Evolutionary conservation across 257 asterid genomes (phyloP), one percentile per base, ranked within the genome.

Genomic region (Jacaranda mimosifolia): DNA sequence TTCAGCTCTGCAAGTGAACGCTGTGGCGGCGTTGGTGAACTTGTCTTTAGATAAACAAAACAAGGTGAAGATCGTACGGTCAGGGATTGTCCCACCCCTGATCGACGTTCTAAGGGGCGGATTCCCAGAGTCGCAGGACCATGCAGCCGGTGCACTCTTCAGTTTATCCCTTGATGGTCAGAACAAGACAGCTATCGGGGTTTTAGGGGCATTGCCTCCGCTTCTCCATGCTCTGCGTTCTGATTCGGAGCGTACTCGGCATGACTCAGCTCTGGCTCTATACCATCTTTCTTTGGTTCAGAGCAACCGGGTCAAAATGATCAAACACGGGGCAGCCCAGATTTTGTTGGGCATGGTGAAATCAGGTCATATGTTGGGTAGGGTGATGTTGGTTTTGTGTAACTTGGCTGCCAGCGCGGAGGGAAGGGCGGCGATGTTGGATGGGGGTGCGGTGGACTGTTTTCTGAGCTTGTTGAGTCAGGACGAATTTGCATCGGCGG

Each of bases 71-170:
- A 96, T 96, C 82, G 94, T 96, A 0, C 85, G 99, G 14, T 91
- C 98, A 0, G 99, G 99, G 4, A 87, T 96, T 17, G 95, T 96
- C 18, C 97, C 97, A 0, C 89, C 92, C 9, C 19, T 96, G 63
- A 90, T 96, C 78, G 94, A 91, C 76, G 94, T 89, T 48, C 75
- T 96, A 4, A 80, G 83, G 32, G 85, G 87, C 15, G 98, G 98
- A 35, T 82, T 73, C 72, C 73, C 83, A 0, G 99, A 96, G 17
- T 81, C 98, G 56, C 96, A 81, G 79, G 99, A 96, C 72, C 98
- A 96, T n/a, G 98, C 97, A 0, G 99, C 97, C 6, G 97, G 98
- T 1, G 98, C 90, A 5, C 84, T 96, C 74, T 96, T 96, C 84
- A 93, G 99, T 63, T 72, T 96, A 59, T 95, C 99, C 0, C 91